These are phyloP conservation scores for Symbiodinium natans DNA, from an alignment of 73 alveolate genomes.

Conservation along the genomic window DNA sequence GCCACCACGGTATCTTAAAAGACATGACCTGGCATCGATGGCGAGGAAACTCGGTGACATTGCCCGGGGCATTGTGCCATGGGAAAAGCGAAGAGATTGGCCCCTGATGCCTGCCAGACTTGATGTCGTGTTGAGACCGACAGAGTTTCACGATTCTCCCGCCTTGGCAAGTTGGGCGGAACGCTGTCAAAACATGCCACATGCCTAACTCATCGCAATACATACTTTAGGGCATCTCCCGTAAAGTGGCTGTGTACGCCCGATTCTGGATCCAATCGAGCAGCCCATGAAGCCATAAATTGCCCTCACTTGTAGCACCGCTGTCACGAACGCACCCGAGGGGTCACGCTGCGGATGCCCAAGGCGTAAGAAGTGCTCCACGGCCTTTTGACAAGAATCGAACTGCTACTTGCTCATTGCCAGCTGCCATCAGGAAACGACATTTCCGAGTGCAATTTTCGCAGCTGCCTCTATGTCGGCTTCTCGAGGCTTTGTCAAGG, in stretches of 20 bases:
- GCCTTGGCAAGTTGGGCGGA: not conserved
- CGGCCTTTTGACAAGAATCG: not conserved
- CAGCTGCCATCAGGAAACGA: no score
- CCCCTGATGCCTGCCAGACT: not conserved
- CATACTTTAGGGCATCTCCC: no score
- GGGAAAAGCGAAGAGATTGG: no score
- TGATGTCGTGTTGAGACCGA: not conserved
- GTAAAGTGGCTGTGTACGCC: no score
- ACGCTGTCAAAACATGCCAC: not conserved
- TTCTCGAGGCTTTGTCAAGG: not conserved
- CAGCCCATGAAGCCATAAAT: not conserved
- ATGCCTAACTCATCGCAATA: no score
- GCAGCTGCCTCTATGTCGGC: not conserved
- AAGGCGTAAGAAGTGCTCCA: not conserved
- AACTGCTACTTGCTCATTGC: no score
- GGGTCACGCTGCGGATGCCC: not conserved
- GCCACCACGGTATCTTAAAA: not conserved
- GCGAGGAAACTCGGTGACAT: no score
- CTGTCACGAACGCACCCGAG: not conserved
- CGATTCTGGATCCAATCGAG: not conserved
- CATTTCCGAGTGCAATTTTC: no score
- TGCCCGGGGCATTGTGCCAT: not conserved
- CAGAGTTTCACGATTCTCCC: not conserved
- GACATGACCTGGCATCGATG: not conserved
- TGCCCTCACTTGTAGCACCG: not conserved